These are phyloP conservation scores for Dalbergia cochinchinensis DNA, from an alignment of 306 rosid species.

Conservation along the genomic window DNA sequence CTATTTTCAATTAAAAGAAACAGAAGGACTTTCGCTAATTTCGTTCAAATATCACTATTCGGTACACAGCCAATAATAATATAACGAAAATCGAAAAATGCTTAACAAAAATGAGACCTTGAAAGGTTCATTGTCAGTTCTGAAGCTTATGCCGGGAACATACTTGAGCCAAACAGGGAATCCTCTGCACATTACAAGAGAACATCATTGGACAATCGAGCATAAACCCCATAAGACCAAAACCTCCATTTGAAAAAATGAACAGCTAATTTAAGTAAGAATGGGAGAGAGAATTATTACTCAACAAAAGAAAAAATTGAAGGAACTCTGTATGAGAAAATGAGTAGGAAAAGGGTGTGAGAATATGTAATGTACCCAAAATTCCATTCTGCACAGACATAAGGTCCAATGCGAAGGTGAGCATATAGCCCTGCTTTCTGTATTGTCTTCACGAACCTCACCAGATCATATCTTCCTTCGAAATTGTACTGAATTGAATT, in stretches of 20 bases:
- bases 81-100: not conserved
- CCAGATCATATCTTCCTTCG: slow-evolving; percentile 91
- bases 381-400: slow-evolving; percentile 99
- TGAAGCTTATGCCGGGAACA: slow-evolving; percentile 97
- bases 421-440: slow-evolving; percentile 95
- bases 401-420: slow-evolving; percentile 97
- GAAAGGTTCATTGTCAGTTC: slow-evolving; percentile 98
- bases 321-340: slow-evolving; percentile 2
- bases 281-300: not conserved
- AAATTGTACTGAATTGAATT: slow-evolving; percentile 78
- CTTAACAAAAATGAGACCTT: slow-evolving; percentile 64
- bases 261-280: slow-evolving; percentile 25
- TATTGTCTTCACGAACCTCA: slow-evolving; percentile 84
- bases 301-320: not conserved
- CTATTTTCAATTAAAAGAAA: slow-evolving; percentile 22
- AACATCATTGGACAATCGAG: slow-evolving; percentile 9
- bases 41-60: not conserved
- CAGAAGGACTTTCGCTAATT: not conserved
- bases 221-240: slow-evolving; percentile 17
- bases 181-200: slow-evolving; percentile 67
- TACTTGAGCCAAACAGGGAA: slow-evolving; percentile 99
- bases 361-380: slow-evolving; percentile 71
- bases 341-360: slow-evolving; percentile 9
- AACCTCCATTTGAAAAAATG: slow-evolving; percentile 3
- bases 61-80: slow-evolving; percentile 8